Percentiles rank a stretch among this genome's conserved stretches.
These are phyloP conservation scores for Periconia sp. DNA, from an alignment of 2,329 filamentous ascomycete species.

Conservation along the genomic window DNA sequence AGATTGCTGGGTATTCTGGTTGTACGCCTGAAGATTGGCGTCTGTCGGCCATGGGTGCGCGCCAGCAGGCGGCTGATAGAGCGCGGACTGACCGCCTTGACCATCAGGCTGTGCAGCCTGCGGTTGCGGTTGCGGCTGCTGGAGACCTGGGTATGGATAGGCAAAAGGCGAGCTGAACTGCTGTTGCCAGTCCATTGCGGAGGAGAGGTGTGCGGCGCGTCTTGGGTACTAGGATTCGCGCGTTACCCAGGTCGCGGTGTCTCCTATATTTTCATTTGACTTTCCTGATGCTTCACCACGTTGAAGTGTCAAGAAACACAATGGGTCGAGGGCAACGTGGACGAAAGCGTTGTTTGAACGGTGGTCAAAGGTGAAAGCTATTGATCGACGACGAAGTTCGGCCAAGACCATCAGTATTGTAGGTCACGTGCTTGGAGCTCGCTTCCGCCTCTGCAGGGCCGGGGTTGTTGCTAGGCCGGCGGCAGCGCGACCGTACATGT, in stretches of 20 bases:
- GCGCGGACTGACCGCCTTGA: constrained; percentile 14
- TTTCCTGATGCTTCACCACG: no score
- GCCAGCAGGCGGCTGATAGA: constrained; percentile 17
- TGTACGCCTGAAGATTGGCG: constrained; percentile 29
- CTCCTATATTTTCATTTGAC: background rate
- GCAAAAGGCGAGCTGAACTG: constrained; percentile 31
- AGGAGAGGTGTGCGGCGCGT: constrained; percentile 15
- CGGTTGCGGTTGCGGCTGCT: constrained; percentile 7
- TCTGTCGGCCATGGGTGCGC: constrained; percentile 25
- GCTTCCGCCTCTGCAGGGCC: no score
- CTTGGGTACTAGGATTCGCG: constrained; percentile 1
- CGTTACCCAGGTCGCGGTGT: background rate
- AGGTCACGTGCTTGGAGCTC: background rate
- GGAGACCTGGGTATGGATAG: constrained; percentile 18
- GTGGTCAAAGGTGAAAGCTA: background rate
- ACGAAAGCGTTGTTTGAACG: no score
- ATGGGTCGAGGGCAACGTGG: no score
- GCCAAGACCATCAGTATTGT: background rate
- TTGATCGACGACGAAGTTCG: background rate
- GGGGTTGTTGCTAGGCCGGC: constrained; percentile 18
- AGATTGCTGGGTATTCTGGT: constrained; percentile 30
- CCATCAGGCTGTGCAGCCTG: constrained; percentile 5
- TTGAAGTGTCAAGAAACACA: no score
- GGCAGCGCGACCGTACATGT: constrained; percentile 11
- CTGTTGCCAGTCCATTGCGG: constrained; percentile 40